Conservation (phyloP, 306 rosid genomes). For the Luffa aegyptiaca region DNA sequence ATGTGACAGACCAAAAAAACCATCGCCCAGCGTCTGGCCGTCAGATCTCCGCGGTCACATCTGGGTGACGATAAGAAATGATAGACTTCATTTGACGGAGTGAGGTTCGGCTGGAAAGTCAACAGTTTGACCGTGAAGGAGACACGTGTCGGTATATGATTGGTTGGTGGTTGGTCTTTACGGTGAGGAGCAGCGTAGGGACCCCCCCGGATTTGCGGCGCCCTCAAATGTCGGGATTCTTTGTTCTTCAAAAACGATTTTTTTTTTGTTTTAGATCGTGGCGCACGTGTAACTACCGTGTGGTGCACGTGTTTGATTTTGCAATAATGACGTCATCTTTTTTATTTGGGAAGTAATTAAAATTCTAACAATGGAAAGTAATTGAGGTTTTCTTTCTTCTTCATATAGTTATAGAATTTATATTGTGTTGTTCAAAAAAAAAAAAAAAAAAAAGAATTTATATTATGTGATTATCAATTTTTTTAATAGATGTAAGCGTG, state of each 20-base stretch:
- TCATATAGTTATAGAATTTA: no score
- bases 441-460: no score
- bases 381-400: not conserved
- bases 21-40: not conserved
- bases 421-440: no score
- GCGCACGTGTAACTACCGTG: not conserved
- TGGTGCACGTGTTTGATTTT: not conserved
- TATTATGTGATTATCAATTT: no score
- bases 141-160: conserved; percentile 5
- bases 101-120: not conserved
- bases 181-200: conserved; percentile 9
- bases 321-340: not conserved
- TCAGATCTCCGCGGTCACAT: conserved; percentile 3
- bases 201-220: conserved; percentile 15
- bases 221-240: not conserved
- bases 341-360: not conserved
- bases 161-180: conserved; percentile 3
- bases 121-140: not conserved
- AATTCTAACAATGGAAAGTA: not conserved
- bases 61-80: not conserved
- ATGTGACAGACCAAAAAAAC: not conserved
- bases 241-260: not conserved
- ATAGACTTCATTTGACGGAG: not conserved
- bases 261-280: not conserved
- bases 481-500: no score